Percentiles rank a stretch among this genome's conserved stretches.
Evolutionary conservation across 306 rosid genomes (phyloP).

Genomic region (Neltuma alba): DNA sequence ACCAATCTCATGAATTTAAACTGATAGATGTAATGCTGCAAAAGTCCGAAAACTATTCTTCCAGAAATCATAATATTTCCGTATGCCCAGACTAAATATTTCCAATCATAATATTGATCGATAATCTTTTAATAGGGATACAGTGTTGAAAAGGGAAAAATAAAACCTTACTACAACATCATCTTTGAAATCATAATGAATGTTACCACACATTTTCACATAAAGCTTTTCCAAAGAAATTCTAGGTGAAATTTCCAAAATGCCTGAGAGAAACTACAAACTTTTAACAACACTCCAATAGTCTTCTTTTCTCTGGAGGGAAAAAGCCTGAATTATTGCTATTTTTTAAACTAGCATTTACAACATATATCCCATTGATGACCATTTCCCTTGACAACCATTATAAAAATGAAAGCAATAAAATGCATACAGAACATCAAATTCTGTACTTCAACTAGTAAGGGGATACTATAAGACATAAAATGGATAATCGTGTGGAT

Average conservation of each 20-base stretch:
- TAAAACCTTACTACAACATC: neutral
- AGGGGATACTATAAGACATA: neutral
- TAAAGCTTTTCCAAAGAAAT: neutral
- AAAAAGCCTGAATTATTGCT: neutral
- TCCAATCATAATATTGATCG: neutral
- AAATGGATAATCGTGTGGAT: neutral
- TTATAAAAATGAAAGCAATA: neutral
- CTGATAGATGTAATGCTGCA: neutral
- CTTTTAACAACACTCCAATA: neutral
- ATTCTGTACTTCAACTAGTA: conserved; percentile 27
- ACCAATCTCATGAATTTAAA: neutral
- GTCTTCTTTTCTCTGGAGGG: neutral
- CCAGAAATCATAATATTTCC: neutral
- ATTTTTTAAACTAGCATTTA: neutral
- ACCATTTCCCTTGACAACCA: neutral
- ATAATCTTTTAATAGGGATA: neutral
- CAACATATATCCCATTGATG: neutral
- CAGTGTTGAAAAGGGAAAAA: neutral
- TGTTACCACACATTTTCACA: neutral
- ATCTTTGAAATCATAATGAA: neutral
- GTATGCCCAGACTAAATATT: neutral
- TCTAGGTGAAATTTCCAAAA: neutral
- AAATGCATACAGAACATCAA: neutral
- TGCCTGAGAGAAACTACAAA: neutral
- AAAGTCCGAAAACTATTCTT: neutral